phyloP scores from a whole-genome alignment of 2,329 filamentous ascomycete genomes.

The Rutstroemia sp. region DNA sequence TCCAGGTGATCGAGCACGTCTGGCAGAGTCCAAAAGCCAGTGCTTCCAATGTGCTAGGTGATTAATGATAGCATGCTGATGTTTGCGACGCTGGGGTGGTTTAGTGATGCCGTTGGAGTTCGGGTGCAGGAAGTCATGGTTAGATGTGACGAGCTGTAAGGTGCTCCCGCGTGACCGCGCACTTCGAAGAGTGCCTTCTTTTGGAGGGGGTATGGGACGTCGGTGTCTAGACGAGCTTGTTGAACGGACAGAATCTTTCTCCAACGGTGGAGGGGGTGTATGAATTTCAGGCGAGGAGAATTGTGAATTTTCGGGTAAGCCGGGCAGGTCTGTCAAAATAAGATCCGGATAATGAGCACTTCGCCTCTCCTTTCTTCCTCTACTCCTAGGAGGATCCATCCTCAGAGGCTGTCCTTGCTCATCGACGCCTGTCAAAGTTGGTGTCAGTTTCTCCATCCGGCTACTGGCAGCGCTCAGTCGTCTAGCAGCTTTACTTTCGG shows the following conservation, averaged over 20 bases:
- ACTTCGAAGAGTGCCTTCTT: conserved; percentile 64
- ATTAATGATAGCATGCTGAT: conserved; percentile 56
- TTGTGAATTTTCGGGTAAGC: conserved; percentile 54
- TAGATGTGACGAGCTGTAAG: conserved; percentile 70
- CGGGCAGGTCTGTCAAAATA: conserved; percentile 65
- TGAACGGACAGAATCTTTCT: conserved; percentile 71
- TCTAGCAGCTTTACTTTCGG: conserved; percentile 69
- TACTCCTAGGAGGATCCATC: conserved; percentile 53
- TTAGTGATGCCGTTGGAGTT: conserved; percentile 31
- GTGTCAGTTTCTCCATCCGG: conserved; percentile 72
- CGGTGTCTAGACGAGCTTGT: conserved; percentile 71
- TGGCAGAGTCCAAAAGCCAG: conserved; percentile 63
- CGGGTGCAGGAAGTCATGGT: conserved; percentile 52
- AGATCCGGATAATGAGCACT: conserved; percentile 59
- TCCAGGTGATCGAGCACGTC: conserved; percentile 51
- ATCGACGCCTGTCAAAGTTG: conserved; percentile 69
- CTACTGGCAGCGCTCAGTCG: conserved; percentile 86
- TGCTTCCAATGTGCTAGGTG: conserved; percentile 63
- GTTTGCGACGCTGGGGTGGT: conserved; percentile 40
- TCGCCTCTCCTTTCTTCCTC: conserved; percentile 72
- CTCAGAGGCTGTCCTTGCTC: conserved; percentile 54
- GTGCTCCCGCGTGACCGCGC: conserved; percentile 75
- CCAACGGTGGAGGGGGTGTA: conserved; percentile 61
- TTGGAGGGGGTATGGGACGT: conserved; percentile 73
- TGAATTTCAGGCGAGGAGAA: conserved; percentile 27